phyloP scores from a whole-genome alignment of 2,329 filamentous ascomycete genomes.

The Pseudocercospora pini-densiflorae region DNA sequence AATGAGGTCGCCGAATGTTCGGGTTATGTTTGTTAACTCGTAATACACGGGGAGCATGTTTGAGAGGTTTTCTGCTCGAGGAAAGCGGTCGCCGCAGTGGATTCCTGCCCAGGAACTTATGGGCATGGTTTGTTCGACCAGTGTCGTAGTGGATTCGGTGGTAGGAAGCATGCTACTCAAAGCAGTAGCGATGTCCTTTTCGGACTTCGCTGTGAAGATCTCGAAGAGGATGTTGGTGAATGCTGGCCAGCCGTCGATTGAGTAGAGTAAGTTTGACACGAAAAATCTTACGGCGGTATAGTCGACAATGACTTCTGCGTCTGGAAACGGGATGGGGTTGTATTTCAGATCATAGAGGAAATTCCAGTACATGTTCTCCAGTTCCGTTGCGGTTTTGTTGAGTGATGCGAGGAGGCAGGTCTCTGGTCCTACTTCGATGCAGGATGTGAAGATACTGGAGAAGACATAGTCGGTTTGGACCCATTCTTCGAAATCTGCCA shows the following conservation, averaged over 20 bases:
- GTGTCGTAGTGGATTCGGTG: not conserved
- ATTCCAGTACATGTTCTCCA: conserved; percentile 5
- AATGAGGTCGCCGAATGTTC: conserved; percentile 5
- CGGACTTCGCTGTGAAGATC: not conserved
- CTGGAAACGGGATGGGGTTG: not conserved
- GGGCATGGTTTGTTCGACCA: not conserved
- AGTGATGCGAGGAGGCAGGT: not conserved
- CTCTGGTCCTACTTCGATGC: not conserved
- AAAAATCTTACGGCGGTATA: not conserved
- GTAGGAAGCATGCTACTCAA: not conserved
- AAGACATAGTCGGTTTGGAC: not conserved
- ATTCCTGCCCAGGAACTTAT: not conserved
- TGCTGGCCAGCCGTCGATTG: not conserved
- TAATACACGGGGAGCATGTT: not conserved
- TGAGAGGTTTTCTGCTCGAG: not conserved
- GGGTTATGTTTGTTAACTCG: not conserved
- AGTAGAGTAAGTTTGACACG: not conserved
- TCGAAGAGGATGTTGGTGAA: not conserved
- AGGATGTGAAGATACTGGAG: not conserved
- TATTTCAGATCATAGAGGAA: conserved; percentile 1
- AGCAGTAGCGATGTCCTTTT: not conserved
- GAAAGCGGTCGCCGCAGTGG: conserved; percentile 7
- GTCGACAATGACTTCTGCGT: not conserved
- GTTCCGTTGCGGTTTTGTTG: not conserved
- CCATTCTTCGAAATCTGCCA: not conserved